Evolutionary conservation across 2,329 filamentous ascomycete genomes (phyloP).

Genomic region (Magnaporthiopsis poae): DNA sequence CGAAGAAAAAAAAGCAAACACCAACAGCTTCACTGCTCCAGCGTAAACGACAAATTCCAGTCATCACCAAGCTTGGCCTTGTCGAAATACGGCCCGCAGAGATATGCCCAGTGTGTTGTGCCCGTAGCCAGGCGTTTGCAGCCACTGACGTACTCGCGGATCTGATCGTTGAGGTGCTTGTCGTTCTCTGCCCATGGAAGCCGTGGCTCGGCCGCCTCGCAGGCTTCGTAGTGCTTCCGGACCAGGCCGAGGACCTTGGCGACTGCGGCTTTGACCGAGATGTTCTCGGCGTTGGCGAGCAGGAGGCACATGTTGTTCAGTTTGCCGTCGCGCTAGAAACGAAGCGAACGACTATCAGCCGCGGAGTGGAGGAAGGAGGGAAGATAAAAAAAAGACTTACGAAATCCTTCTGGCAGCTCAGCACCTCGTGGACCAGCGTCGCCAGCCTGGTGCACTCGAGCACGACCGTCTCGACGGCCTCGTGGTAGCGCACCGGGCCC

Average conservation of each 20-base stretch:
- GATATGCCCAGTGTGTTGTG: background rate
- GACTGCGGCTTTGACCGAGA: background rate
- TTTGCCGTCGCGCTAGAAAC: background rate
- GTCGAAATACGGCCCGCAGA: background rate
- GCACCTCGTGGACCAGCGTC: background rate
- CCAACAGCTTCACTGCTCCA: background rate
- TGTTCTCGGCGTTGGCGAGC: background rate
- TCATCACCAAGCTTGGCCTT: background rate
- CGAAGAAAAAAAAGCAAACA: no score
- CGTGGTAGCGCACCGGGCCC: background rate
- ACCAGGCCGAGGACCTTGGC: background rate
- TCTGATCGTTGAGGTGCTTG: slow-evolving; percentile 16
- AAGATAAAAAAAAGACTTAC: background rate
- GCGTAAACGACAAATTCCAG: background rate
- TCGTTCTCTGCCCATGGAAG: background rate
- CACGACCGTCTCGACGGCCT: background rate
- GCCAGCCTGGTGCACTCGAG: background rate
- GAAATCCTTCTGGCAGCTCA: background rate
- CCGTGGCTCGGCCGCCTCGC: background rate
- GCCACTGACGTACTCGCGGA: slow-evolving; percentile 13
- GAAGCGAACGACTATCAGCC: background rate
- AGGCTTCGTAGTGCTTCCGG: background rate
- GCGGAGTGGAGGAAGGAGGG: no score
- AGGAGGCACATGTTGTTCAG: background rate
- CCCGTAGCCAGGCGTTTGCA: slow-evolving; percentile 10